Base-by-base conservation (phyloP, 169 alveolate species). In the Theileria annulata region DNA sequence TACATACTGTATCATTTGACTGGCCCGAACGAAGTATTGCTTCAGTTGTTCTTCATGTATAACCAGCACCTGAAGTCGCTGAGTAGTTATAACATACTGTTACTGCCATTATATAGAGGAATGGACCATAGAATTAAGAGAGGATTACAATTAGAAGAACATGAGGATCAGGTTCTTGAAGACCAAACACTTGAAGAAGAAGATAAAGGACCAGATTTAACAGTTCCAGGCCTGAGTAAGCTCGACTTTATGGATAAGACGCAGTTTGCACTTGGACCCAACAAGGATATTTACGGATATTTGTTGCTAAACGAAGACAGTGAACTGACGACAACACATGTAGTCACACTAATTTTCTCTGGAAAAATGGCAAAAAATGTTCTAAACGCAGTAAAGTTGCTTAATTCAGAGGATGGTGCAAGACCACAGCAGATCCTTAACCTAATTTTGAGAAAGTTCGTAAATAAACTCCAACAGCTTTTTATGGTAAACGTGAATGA, bases 31-130 rank as follows among this genome's bases (percentile, higher is more conserved):
- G 89, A 82, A 58, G 89, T 71, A 21, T 66, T 82, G 60, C 48
- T 82, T 33, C 86, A 82, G 70, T 37, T 82, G 35, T 82, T 82
- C 69, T 68, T 72, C 66, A 42, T 79, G 37, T 82, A 75, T 77
- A 71, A 71, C 54, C 42, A 33, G 70, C 47, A 74, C 51, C 63
- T 72, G 77, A 82, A 75, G 54, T 60, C 70, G 35, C 81, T 82
- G 15, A 58, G 35, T 58, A 75, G 67, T 49, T 82, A 82, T 76
- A 82, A 75, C 42, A 79, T 82, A 67, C 76, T 82, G 68, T 27
- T 82, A 71, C 28, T 82, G 62, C 89, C 89, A 35, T 70, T 82
- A 0, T 75, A 71, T 56, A 77, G 70, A 31, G 85, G 81, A 47
- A 33, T 82, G 42, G 84, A 75, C 54, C 33, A 28, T 5, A 68